These are phyloP conservation scores for Piper longum DNA, from an alignment of 164 flowering plant genomes.

Conservation along the genomic window DNA sequence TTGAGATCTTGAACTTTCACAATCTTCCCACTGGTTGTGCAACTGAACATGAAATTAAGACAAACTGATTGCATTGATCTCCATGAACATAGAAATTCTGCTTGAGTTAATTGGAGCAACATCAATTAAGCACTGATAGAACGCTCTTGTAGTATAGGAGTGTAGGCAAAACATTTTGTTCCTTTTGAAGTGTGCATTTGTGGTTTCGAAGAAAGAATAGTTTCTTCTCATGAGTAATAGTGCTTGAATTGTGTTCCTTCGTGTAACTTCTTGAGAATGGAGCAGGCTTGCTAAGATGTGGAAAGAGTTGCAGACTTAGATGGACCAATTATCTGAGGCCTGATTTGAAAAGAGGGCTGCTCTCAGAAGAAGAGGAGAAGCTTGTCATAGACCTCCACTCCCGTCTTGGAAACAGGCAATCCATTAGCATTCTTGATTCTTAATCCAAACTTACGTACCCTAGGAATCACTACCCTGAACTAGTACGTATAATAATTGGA, in stretches of 20 bases:
- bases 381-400: constrained; percentile 65
- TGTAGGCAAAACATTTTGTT: too few species aligned
- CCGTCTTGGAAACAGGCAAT: constrained; percentile 56
- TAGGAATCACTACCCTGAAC: too few species aligned
- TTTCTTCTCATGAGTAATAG: not conserved
- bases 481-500: not conserved
- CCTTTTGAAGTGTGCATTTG: too few species aligned
- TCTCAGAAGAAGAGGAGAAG: constrained; percentile 51
- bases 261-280: not conserved
- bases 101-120: too few species aligned
- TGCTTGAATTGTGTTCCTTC: not conserved
- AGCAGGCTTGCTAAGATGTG: constrained; percentile 54
- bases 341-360: constrained; percentile 56
- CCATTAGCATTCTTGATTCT: not conserved
- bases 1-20: too few species aligned
- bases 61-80: too few species aligned
- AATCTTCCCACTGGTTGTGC: too few species aligned
- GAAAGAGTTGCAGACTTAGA: constrained; percentile 62
- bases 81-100: too few species aligned
- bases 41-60: too few species aligned
- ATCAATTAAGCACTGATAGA: too few species aligned
- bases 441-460: not conserved
- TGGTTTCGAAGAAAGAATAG: not conserved
- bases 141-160: too few species aligned
- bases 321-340: constrained; percentile 69